phyloP scores from a whole-genome alignment of 768 basidiomycete genomes.

The Royoungia palumana region DNA sequence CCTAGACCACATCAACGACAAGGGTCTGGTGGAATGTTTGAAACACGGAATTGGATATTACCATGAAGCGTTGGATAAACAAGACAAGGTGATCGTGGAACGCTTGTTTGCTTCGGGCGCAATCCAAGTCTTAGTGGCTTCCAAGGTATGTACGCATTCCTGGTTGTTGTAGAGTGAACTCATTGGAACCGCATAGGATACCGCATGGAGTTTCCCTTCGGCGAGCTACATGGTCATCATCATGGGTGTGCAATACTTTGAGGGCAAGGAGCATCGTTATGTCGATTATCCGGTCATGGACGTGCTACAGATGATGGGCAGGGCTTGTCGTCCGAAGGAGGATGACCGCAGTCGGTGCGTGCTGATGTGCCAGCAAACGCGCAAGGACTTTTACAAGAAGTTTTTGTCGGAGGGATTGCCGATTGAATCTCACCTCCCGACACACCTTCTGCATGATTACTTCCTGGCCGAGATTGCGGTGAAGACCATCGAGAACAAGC shows the following conservation, averaged over 20 bases:
- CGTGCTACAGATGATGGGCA: conserved; percentile 98
- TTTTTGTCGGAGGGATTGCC: conserved; percentile 97
- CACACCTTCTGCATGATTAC: conserved; percentile 90
- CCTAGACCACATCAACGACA: conserved; percentile 78
- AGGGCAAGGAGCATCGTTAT: conserved; percentile 97
- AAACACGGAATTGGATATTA: conserved; percentile 93
- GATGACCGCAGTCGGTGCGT: conserved; percentile 93
- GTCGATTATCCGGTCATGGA: conserved; percentile 98
- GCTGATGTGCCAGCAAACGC: conserved; percentile 94
- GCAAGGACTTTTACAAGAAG: conserved; percentile 99
- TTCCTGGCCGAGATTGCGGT: conserved; percentile 98
- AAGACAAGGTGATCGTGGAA: conserved; percentile 93
- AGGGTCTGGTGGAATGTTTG: conserved; percentile 71
- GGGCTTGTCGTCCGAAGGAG: conserved; percentile 87
- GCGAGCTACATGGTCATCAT: conserved; percentile 97
- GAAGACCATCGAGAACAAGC: conserved; percentile 99
- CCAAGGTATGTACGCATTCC: conserved; percentile 57
- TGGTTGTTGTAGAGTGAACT: background rate
- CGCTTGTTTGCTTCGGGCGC: conserved; percentile 91
- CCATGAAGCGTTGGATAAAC: conserved; percentile 88
- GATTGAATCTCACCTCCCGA: conserved; percentile 92
- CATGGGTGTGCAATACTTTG: conserved; percentile 97
- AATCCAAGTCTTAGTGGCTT: conserved; percentile 91
- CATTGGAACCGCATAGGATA: conserved; percentile 54
- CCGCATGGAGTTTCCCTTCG: conserved; percentile 93